Conservation (phyloP, 345 rosid genomes). For the Aquilaria sinensis region DNA sequence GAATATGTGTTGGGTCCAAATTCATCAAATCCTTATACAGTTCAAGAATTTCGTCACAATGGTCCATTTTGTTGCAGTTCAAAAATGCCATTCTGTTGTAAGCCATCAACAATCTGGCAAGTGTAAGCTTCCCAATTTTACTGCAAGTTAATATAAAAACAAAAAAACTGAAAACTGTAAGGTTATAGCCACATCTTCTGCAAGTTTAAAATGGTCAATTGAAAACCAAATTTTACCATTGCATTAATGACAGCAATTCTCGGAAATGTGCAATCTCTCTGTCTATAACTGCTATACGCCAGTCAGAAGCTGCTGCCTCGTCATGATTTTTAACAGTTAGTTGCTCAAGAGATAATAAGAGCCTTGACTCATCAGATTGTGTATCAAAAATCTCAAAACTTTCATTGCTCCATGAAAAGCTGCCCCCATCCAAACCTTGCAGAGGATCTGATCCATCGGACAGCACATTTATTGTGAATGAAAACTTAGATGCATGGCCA, state of each 20-base stretch:
- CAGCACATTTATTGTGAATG: slow-evolving; percentile 38
- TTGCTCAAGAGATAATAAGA: slow-evolving; percentile 24
- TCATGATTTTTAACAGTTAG: slow-evolving; percentile 21
- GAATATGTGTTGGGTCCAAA: slow-evolving; percentile 60
- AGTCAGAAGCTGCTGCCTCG: slow-evolving; percentile 29
- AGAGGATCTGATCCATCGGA: slow-evolving; percentile 19
- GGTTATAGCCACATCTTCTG: slow-evolving; percentile 1
- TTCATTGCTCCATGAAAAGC: slow-evolving; percentile 57
- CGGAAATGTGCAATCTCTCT: slow-evolving; percentile 58
- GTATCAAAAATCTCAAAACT: slow-evolving; percentile 31
- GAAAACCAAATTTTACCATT: slow-evolving; percentile 44
- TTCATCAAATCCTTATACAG: slow-evolving; percentile 61
- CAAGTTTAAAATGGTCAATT: slow-evolving; percentile 7
- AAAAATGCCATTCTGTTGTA: slow-evolving; percentile 34
- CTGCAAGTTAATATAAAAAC: slow-evolving; percentile 31
- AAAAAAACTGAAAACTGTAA: slow-evolving; percentile 1
- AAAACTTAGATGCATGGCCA: slow-evolving; percentile 29
- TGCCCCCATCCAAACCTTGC: slow-evolving; percentile 23
- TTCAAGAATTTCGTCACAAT: slow-evolving; percentile 59
- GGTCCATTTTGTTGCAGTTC: slow-evolving; percentile 22
- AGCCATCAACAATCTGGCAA: slow-evolving; percentile 83
- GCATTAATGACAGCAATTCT: slow-evolving; percentile 33
- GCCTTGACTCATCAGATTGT: slow-evolving; percentile 30
- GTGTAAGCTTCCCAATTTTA: slow-evolving; percentile 91
- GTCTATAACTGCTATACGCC: slow-evolving; percentile 48